phyloP scores from a whole-genome alignment of 805 yeast genomes.

The Ogataea zsoltii region DNA sequence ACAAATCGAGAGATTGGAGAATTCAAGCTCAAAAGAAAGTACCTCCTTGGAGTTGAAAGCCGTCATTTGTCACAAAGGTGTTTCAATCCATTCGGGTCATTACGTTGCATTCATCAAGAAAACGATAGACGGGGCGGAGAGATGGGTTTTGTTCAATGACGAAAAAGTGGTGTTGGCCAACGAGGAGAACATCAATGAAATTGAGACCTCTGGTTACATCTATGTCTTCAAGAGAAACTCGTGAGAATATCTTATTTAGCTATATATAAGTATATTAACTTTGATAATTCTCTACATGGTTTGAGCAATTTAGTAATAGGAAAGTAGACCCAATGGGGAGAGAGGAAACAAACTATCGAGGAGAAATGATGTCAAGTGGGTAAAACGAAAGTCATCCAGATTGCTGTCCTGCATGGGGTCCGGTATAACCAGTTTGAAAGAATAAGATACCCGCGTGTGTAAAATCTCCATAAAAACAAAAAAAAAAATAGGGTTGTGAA shows the following conservation, averaged over 20 bases:
- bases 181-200: constrained; percentile 42
- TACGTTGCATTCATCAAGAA: constrained; percentile 76
- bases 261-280: constrained; percentile 8
- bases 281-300: constrained; percentile 1
- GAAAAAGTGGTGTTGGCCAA: constrained; percentile 76
- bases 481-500: background rate
- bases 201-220: constrained; percentile 48
- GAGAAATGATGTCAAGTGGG: background rate
- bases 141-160: constrained; percentile 85
- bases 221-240: constrained; percentile 39
- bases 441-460: no score
- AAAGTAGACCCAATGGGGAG: constrained; percentile 1
- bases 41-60: constrained; percentile 52
- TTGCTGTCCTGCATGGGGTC: background rate
- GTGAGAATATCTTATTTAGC: constrained; percentile 6
- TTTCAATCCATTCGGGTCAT: constrained; percentile 89
- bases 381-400: background rate
- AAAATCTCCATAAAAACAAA: background rate
- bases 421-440: background rate
- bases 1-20: constrained; percentile 13
- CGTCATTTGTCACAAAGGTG: constrained; percentile 86
- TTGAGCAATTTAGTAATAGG: constrained; percentile 7
- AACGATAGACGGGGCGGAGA: constrained; percentile 36
- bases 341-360: background rate
- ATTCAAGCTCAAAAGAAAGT: background rate